Evolutionary conservation across 345 rosid genomes (phyloP), one percentile per base, ranked within the genome.

Genomic region (Boechera retrofracta): DNA sequence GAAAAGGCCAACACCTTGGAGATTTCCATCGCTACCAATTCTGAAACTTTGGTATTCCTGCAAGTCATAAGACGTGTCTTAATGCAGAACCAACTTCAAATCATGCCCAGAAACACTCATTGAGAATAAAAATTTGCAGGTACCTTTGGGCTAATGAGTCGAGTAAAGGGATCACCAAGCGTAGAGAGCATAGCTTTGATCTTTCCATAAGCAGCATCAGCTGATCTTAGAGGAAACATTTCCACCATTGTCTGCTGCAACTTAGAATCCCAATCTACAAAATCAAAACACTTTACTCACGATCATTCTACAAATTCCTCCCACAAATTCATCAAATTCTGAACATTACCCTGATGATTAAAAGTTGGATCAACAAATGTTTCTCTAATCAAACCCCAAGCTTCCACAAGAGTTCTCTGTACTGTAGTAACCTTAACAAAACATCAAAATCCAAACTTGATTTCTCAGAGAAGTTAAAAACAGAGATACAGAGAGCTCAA

Each of bases 341-440:
- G 1, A 65, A 29, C 54, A 39, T 21, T 83, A 88, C 98, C 98
- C 79, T 93, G 98, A 79, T 91, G 95, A 68, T 89, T 93, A 71
- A 83, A 91, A 18, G 97, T 87, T 45, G 97, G 98, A 74, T 93
- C 98, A 0, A 93, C 78, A 36, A 93, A 93, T 38, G 97, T 88
- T 80, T 93, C 97, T 75, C 95, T 84, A 79, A 93, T 93, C 79
- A 93, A 85, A 56, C 96, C 95, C 97, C 97, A 93, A 63, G 98
- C 92, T 81, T 93, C 97, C 79, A 93, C 93, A 35, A 93, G 97
- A 60, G 98, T 93, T 83, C 89, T 86, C 80, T 91, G 98, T 59
- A 91, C 98, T 67, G 87, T 88, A 62, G 87, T 91, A 70, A 93
- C 95, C 97, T 75, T 88, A 79, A 48, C 81, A 80, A 64, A 16